phyloP scores from a whole-genome alignment of 2,329 filamentous ascomycete species.

The Chaetomium sp. region DNA sequence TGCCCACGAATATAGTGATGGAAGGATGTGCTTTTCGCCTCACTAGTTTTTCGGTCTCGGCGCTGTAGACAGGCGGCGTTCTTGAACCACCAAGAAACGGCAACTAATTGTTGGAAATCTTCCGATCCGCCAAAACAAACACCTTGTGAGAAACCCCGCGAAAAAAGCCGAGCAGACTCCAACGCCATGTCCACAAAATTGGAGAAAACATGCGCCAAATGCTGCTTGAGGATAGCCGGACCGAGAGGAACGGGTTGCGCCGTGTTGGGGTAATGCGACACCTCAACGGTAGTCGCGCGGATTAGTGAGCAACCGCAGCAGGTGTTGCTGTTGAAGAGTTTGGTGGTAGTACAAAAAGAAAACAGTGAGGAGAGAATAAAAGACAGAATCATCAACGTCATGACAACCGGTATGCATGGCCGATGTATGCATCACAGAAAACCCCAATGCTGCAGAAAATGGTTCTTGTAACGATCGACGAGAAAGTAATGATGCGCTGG shows the following conservation, averaged over 20 bases:
- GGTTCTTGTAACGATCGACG: conserved; percentile 32
- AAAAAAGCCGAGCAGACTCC: conserved; percentile 6
- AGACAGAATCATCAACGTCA: conserved; percentile 33
- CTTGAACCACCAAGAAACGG: conserved; percentile 27
- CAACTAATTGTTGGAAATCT: conserved; percentile 3
- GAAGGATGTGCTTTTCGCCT: neutral
- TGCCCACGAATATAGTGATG: neutral
- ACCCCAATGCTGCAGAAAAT: conserved; percentile 31
- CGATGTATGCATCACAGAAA: conserved; percentile 33
- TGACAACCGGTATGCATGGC: conserved; percentile 35
- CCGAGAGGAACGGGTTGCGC: conserved; percentile 10
- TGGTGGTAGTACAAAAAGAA: conserved; percentile 23
- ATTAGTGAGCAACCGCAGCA: conserved; percentile 17
- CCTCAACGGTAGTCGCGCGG: neutral
- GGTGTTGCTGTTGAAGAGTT: conserved; percentile 6
- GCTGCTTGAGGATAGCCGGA: neutral
- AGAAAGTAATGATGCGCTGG: conserved; percentile 27
- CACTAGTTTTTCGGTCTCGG: neutral
- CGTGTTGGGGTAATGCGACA: conserved; percentile 2
- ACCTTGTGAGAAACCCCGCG: neutral
- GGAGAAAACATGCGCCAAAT: conserved; percentile 12
- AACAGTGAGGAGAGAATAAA: conserved; percentile 12
- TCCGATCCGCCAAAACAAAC: conserved; percentile 18
- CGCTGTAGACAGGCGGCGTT: conserved; percentile 4
- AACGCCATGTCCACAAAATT: conserved; percentile 15